phyloP scores from a whole-genome alignment of 2,329 filamentous ascomycete species.

The Periconia macrospinosa region DNA sequence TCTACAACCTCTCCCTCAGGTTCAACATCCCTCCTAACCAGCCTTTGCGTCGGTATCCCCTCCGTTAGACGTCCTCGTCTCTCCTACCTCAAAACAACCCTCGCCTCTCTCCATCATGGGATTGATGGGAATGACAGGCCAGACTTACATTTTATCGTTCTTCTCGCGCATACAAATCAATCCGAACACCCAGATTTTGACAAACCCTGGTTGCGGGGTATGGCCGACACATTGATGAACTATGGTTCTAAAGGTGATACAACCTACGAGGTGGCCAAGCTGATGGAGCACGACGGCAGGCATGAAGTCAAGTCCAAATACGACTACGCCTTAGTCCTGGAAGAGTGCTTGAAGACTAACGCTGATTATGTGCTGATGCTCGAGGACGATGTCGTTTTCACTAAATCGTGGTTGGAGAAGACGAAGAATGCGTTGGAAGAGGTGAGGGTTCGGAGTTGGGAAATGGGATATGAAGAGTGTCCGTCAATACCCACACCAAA shows the following conservation, averaged over 20 bases:
- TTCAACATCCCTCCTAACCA: neutral
- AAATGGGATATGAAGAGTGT: neutral
- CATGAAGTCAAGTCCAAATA: neutral
- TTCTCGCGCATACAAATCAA: neutral
- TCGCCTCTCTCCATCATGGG: neutral
- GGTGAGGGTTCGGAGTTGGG: neutral
- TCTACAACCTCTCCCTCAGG: neutral
- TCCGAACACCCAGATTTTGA: neutral
- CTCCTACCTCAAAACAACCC: neutral
- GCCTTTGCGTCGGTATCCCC: neutral
- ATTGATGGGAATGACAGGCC: neutral
- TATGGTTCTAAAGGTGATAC: neutral
- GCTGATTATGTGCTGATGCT: neutral
- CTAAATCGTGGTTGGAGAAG: neutral
- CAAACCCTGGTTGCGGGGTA: neutral
- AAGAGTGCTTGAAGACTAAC: neutral
- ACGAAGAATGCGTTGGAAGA: neutral
- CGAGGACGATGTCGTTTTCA: neutral
- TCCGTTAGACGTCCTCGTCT: neutral
- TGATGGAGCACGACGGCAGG: neutral
- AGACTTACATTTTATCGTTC: neutral
- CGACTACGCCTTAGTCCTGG: neutral
- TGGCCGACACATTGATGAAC: neutral
- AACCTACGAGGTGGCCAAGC: neutral
- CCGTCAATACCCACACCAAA: neutral